A percentile compares a stretch with the other conserved stretches of the same genome.
phyloP scores from a whole-genome alignment of 768 basidiomycete genomes.

The Lepiota venenata region DNA sequence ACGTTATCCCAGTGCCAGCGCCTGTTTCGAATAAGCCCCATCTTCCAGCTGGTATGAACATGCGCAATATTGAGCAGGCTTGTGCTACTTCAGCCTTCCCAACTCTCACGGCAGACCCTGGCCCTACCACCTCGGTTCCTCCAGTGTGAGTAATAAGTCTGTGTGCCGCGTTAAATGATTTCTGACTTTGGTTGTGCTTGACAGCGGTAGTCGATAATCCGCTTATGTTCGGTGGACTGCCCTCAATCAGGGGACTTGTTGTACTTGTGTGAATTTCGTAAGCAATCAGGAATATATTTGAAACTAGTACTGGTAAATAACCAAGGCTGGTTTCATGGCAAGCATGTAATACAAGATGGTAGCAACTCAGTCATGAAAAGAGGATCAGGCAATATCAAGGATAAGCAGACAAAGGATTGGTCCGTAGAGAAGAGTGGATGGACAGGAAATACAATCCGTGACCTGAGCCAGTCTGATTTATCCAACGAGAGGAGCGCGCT shows the following conservation, averaged over 20 bases:
- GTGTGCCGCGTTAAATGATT: too few species aligned
- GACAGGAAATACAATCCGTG: not conserved
- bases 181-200: not conserved
- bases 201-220: not conserved
- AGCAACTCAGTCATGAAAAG: too few species aligned
- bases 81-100: slow-evolving; percentile 35
- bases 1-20: slow-evolving; percentile 36
- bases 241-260: too few species aligned
- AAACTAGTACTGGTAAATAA: too few species aligned
- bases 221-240: too few species aligned
- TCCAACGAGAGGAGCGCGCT: slow-evolving; percentile 78
- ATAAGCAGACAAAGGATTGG: not conserved
- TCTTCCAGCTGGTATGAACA: slow-evolving; percentile 28
- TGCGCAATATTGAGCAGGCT: slow-evolving; percentile 28
- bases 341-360: not conserved
- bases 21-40: slow-evolving; percentile 23
- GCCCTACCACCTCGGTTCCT: slow-evolving; percentile 4
- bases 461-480: slow-evolving; percentile 10
- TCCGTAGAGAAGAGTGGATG: not conserved
- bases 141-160: not conserved
- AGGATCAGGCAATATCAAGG: not conserved
- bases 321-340: too few species aligned
- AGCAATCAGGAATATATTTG: too few species aligned
- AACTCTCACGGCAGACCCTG: not conserved
- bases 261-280: too few species aligned